Base-by-base conservation (phyloP, 1,139 yeast genomes). In the Sugiyamaella pinicola region DNA sequence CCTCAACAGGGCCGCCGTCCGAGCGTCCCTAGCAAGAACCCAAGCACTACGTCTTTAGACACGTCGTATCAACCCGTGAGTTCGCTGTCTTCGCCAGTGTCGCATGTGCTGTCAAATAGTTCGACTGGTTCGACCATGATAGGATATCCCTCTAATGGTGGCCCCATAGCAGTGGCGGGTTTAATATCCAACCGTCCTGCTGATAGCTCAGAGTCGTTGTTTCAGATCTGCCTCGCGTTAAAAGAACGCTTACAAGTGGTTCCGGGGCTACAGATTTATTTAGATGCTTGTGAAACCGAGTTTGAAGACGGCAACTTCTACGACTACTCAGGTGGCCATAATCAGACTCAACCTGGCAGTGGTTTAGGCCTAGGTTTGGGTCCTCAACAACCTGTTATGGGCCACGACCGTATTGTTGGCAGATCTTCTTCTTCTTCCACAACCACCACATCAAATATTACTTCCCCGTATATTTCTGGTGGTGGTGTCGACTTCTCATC, bases 241-340 rank as follows among this genome's bases (percentile, higher is more conserved):
- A 79, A 82, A 65, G 75, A 73, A 54, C 74, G 87, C 55, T 73
- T 91, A 48, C 80, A 78, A 50, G 72, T 75, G 37, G 80, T 89
- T 34, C 85, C 88, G 0, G 93, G 87, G 28, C 78, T 91, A 76
- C 79, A 78, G 44, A 85, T 90, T 34, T 89, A 83, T 66, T 70
- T 90, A 55, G 81, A 83, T 26, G 83, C 70, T 29, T 64, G 67
- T 41, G 55, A 54, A 17, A 52, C 50, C 38, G 55, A 52, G 49
- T 39, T 50, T 48, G 45, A 58, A 38, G 47, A 55, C 45, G 39
- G 40, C n/a, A 43, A 43, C 15, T 21, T 35, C 31, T 24, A 15
- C 35, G 57, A 52, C 45, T 53, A 51, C 24, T n/a, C n/a, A n/a
- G n/a, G n/a, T n/a, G n/a, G n/a, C 7, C 22, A 18, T n/a, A 35